phyloP scores from a whole-genome alignment of 805 yeast species.

The Wickerhamomyces tratensis region DNA sequence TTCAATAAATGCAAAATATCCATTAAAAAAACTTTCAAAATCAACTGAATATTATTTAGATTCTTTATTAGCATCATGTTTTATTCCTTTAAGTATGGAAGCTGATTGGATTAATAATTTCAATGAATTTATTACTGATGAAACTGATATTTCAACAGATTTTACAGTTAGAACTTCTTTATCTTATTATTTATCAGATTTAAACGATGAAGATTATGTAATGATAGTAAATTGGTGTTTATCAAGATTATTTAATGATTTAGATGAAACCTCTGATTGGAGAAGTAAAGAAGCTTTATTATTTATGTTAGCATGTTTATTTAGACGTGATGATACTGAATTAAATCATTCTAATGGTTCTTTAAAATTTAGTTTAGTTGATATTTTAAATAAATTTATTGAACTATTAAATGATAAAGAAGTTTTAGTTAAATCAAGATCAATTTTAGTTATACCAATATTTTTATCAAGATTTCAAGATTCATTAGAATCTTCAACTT shows the following conservation, averaged over 20 bases:
- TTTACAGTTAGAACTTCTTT: constrained; percentile 51
- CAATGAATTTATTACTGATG: constrained; percentile 63
- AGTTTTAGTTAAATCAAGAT: constrained; percentile 36
- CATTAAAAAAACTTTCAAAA: neutral
- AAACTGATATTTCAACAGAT: constrained; percentile 56
- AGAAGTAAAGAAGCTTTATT: constrained; percentile 40
- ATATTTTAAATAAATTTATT: constrained; percentile 4
- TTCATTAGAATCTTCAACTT: constrained; percentile 19
- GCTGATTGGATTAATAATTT: constrained; percentile 49
- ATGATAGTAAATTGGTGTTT: constrained; percentile 6
- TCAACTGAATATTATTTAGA: constrained; percentile 8
- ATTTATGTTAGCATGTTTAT: constrained; percentile 40
- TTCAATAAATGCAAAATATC: constrained; percentile 6
- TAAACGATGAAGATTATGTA: constrained; percentile 31
- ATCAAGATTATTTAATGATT: neutral
- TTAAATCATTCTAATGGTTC: constrained; percentile 22
- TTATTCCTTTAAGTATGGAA: constrained; percentile 23
- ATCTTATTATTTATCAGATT: constrained; percentile 43
- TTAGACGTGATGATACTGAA: constrained; percentile 30
- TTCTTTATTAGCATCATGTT: constrained; percentile 8
- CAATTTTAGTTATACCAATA: constrained; percentile 44
- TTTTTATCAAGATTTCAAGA: constrained; percentile 42
- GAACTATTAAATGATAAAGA: constrained; percentile 11
- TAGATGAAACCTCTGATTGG: constrained; percentile 18
- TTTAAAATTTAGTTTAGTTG: constrained; percentile 7